These are phyloP conservation scores for Fomes fomentarius DNA, from an alignment of 1,284 basidiomycete genomes.

Conservation along the genomic window DNA sequence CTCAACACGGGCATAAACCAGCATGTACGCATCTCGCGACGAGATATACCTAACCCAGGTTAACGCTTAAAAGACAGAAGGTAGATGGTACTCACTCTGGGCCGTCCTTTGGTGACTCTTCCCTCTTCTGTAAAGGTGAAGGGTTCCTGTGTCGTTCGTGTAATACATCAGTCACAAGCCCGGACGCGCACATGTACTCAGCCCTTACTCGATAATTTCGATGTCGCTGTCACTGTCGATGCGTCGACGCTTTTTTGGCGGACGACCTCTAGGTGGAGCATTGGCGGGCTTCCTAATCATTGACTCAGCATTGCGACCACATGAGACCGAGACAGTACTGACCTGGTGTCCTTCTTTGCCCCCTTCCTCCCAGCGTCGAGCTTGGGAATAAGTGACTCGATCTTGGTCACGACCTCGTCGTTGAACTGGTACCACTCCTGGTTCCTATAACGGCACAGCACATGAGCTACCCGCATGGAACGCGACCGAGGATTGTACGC, in stretches of 20 bases:
- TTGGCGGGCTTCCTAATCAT: slow-evolving; percentile 25
- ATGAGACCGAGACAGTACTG: background rate
- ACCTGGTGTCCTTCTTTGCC: slow-evolving; percentile 21
- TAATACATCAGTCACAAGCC: background rate
- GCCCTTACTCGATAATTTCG: slow-evolving; percentile 37
- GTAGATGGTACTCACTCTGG: slow-evolving; percentile 22
- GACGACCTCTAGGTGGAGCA: slow-evolving; percentile 24
- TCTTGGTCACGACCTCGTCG: slow-evolving; percentile 76
- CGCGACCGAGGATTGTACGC: too few species aligned
- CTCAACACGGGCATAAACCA: slow-evolving; percentile 71
- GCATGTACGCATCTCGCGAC: slow-evolving; percentile 91
- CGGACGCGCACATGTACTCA: background rate
- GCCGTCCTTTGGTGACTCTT: slow-evolving; percentile 11
- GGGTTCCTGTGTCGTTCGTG: slow-evolving; percentile 5
- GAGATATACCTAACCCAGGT: slow-evolving; percentile 35
- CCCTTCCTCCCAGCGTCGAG: slow-evolving; percentile 15
- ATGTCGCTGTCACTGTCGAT: slow-evolving; percentile 67
- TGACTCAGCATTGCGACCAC: background rate
- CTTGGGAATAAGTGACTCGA: slow-evolving; percentile 56
- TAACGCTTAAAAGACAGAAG: background rate
- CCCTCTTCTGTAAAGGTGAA: slow-evolving; percentile 4
- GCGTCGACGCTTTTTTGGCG: slow-evolving; percentile 46
- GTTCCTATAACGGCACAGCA: slow-evolving; percentile 43
- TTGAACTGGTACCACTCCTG: slow-evolving; percentile 89
- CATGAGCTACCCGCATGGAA: too few species aligned